phyloP scores from a whole-genome alignment of 805 yeast species.

The Cyberlindnera misumaiensis region DNA sequence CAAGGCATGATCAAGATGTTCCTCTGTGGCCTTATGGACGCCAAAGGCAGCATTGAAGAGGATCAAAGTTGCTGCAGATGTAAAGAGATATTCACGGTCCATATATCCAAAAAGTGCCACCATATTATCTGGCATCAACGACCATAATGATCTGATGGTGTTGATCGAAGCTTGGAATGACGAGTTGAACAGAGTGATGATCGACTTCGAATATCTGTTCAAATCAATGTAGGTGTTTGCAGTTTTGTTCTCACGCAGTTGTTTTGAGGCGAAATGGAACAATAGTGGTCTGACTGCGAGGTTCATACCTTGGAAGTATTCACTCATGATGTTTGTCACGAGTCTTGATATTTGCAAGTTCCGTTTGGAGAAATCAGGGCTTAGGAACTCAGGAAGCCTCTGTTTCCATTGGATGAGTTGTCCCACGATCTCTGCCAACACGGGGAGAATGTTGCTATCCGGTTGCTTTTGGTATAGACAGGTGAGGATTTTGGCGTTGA shows the following conservation, averaged over 20 bases:
- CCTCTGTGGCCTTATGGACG: slow-evolving; percentile 66
- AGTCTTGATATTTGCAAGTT: slow-evolving; percentile 53
- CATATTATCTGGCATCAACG: slow-evolving; percentile 67
- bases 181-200: slow-evolving; percentile 63
- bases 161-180: slow-evolving; percentile 78
- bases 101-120: slow-evolving; percentile 82
- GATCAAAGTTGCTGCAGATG: slow-evolving; percentile 67
- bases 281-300: slow-evolving; percentile 70
- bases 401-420: slow-evolving; percentile 63
- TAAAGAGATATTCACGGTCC: slow-evolving; percentile 78
- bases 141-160: slow-evolving; percentile 68
- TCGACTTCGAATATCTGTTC: slow-evolving; percentile 59
- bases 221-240: slow-evolving; percentile 53
- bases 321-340: slow-evolving; percentile 71
- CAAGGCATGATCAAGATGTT: slow-evolving; percentile 68
- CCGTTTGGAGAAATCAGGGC: slow-evolving; percentile 52
- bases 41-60: slow-evolving; percentile 77
- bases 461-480: slow-evolving; percentile 72
- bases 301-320: slow-evolving; percentile 77
- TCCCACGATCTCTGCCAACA: slow-evolving; percentile 62
- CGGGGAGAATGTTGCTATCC: slow-evolving; percentile 66
- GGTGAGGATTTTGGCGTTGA: slow-evolving; percentile 66
- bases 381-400: slow-evolving; percentile 54
- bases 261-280: slow-evolving; percentile 69
- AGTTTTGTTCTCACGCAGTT: slow-evolving; percentile 43